Conservation (phyloP, 306 rosid species). For the Medicago arabica region DNA sequence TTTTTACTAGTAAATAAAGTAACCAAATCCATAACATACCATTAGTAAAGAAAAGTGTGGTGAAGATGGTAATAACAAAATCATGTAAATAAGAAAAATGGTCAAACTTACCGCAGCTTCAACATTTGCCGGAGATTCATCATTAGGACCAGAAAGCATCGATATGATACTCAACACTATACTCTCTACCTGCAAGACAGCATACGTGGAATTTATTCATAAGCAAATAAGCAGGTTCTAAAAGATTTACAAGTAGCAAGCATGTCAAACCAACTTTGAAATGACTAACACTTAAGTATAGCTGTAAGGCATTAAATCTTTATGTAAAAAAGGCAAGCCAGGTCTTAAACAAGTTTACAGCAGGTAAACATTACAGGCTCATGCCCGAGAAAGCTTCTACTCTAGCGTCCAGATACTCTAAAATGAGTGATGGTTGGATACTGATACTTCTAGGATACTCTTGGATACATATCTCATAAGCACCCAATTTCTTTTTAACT, state of each 20-base stretch:
- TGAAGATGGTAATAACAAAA: conserved; percentile 10
- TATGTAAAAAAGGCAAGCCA: background rate
- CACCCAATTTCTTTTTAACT: too few relatives aligned
- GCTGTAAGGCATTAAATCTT: conserved; percentile 23
- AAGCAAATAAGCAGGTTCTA: background rate
- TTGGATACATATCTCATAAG: too few relatives aligned
- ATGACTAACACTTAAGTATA: conserved; percentile 33
- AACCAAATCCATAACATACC: conserved; percentile 18
- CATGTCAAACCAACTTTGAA: conserved; percentile 24
- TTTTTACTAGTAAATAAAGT: background rate
- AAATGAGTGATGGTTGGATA: too few relatives aligned
- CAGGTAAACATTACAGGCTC: background rate
- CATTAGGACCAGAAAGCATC: conserved; percentile 95
- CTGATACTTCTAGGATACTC: too few relatives aligned
- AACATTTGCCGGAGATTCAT: conserved; percentile 97
- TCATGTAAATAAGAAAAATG: background rate
- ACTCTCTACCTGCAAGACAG: conserved; percentile 86
- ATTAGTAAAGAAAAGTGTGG: background rate
- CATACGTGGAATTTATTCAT: conserved; percentile 14
- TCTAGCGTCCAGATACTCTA: background rate
- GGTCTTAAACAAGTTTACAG: background rate
- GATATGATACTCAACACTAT: conserved; percentile 96
- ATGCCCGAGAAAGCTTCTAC: background rate
- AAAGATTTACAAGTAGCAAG: conserved; percentile 34
- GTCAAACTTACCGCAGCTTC: conserved; percentile 95